Evolutionary conservation across 495 filamentous ascomycete genomes (phyloP).

Genomic region (Physcia stellaris): DNA sequence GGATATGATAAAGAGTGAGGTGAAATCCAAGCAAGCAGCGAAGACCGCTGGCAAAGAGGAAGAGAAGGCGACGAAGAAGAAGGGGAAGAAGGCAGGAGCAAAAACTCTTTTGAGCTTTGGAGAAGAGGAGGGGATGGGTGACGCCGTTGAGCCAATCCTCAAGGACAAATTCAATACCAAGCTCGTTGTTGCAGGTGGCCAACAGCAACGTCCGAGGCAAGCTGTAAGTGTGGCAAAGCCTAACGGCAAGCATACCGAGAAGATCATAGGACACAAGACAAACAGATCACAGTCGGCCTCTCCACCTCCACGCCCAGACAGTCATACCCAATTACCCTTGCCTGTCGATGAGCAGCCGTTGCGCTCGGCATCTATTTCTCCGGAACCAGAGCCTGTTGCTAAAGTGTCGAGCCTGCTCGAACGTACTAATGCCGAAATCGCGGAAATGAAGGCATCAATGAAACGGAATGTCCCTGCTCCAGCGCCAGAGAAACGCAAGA

Average conservation of each 20-base stretch:
- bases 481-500: conserved; percentile 41
- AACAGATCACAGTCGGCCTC: conserved; percentile 15
- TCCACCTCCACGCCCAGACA: conserved; percentile 21
- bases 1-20: conserved; percentile 65
- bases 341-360: conserved; percentile 34
- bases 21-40: conserved; percentile 24
- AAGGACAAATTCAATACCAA: conserved; percentile 86
- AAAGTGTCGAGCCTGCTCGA: conserved; percentile 52
- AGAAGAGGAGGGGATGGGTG: conserved; percentile 62
- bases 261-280: conserved; percentile 10
- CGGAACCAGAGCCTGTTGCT: conserved; percentile 24
- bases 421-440: conserved; percentile 85
- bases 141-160: conserved; percentile 39
- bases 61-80: conserved; percentile 32
- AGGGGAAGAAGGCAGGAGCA: conserved; percentile 64
- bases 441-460: conserved; percentile 82
- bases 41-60: conserved; percentile 27
- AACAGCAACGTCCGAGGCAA: conserved; percentile 10
- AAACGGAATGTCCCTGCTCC: conserved; percentile 55
- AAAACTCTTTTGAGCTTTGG: conserved; percentile 85
- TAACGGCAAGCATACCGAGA: conserved; percentile 19
- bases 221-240: conserved; percentile 15
- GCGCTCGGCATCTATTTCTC: conserved; percentile 34
- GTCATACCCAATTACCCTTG: conserved; percentile 29
- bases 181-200: conserved; percentile 49